phyloP scores from a whole-genome alignment of 176 grass and related monocot species.

The Miscanthus lutarioriparius region DNA sequence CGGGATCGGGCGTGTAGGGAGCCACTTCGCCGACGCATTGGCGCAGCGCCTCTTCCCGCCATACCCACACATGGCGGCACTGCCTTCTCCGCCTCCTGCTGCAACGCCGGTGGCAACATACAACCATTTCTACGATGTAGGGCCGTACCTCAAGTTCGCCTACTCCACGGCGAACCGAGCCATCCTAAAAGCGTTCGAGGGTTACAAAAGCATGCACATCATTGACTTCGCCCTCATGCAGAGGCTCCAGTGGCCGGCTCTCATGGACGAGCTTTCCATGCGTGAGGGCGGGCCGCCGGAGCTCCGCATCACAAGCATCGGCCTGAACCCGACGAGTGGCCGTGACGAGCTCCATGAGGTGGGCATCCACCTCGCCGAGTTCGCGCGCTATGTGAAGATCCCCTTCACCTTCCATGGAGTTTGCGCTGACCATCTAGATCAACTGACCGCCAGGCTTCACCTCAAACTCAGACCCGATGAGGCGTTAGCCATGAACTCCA shows the following conservation, averaged over 20 bases:
- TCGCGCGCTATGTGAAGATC: conserved; percentile 42
- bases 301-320: conserved; percentile 58
- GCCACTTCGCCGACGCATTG: conserved; percentile 68
- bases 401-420: conserved; percentile 60
- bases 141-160: conserved; percentile 73
- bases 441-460: conserved; percentile 49
- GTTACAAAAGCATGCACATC: conserved; percentile 45
- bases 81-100: background rate
- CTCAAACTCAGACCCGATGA: conserved; percentile 44
- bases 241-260: conserved; percentile 59
- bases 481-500: conserved; percentile 69
- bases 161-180: conserved; percentile 70
- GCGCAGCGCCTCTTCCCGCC: conserved; percentile 49
- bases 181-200: conserved; percentile 47
- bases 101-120: conserved; percentile 21
- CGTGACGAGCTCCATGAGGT: conserved; percentile 60
- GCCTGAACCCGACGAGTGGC: background rate
- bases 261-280: conserved; percentile 41
- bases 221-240: conserved; percentile 61
- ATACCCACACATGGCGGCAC: background rate
- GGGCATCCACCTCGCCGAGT: conserved; percentile 53
- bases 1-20: conserved; percentile 67
- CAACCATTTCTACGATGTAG: conserved; percentile 61
- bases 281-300: conserved; percentile 37
- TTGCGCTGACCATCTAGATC: conserved; percentile 39